These are phyloP conservation scores for Penicillium bialowiezense DNA, from an alignment of 495 filamentous ascomycete species.

Conservation along the genomic window DNA sequence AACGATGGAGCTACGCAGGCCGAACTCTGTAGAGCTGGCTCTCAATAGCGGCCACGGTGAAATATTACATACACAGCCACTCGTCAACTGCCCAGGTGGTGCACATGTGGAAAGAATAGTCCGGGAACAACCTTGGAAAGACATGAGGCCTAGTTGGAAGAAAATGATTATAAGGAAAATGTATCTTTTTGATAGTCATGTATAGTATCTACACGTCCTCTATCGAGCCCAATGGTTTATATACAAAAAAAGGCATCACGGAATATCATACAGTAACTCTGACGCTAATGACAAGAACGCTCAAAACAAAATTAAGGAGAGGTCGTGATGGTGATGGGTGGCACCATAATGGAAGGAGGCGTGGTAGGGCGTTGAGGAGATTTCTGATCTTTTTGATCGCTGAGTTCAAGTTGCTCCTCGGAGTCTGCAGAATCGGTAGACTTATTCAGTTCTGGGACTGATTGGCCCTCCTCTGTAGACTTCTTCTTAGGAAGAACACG, in stretches of 20 bases:
- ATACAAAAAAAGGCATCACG: background rate
- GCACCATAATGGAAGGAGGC: slow-evolving; percentile 23
- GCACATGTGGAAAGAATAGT: no score
- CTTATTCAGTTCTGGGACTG: background rate
- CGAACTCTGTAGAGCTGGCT: no score
- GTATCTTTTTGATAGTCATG: background rate
- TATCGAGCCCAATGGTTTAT: background rate
- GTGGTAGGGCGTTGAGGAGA: slow-evolving; percentile 20
- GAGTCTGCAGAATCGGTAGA: slow-evolving; percentile 12
- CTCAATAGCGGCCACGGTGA: no score
- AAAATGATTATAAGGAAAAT: background rate
- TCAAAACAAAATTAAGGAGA: slow-evolving; percentile 20
- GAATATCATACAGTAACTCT: background rate
- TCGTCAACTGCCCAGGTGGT: no score
- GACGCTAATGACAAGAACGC: slow-evolving; percentile 4
- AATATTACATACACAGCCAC: no score
- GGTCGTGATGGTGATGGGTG: slow-evolving; percentile 37
- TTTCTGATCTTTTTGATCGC: slow-evolving; percentile 10
- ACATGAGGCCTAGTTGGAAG: no score
- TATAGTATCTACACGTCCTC: background rate
- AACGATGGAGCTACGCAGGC: no score
- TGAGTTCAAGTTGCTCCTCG: slow-evolving; percentile 5
- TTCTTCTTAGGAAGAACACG: slow-evolving; percentile 9
- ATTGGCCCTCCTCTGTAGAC: background rate
- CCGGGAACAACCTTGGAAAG: no score